These are phyloP conservation scores for Bothriochloa decipiens DNA, from an alignment of 176 grass and related monocot genomes.

Conservation along the genomic window DNA sequence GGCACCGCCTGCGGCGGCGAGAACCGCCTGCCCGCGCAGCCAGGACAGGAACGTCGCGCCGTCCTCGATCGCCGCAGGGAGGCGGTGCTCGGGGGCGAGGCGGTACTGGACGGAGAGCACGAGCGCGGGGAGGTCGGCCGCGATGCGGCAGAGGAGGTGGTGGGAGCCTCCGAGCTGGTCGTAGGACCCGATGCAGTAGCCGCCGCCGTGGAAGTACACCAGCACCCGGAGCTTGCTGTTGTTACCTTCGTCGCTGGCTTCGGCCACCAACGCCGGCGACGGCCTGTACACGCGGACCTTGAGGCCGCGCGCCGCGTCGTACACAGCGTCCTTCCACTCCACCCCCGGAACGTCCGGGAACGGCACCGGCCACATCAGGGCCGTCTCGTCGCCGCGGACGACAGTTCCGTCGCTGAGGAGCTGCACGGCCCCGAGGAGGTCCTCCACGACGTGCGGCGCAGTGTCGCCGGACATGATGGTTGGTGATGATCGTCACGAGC, in stretches of 20 bases:
- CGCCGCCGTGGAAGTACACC: conserved; percentile 45
- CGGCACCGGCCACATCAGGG: not conserved
- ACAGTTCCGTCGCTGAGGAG: conserved; percentile 47
- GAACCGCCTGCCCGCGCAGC: conserved; percentile 21
- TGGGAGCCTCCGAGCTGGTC: not conserved
- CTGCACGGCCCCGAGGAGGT: conserved; percentile 24
- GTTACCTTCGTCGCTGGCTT: not conserved
- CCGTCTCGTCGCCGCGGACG: conserved; percentile 32
- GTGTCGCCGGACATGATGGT: conserved; percentile 25
- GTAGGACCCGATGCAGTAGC: conserved; percentile 31
- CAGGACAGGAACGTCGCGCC: conserved; percentile 42
- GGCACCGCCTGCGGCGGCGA: not conserved
- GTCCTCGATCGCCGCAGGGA: conserved; percentile 69
- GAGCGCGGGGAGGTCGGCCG: conserved; percentile 34
- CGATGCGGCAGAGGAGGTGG: not conserved
- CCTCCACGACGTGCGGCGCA: conserved; percentile 41
- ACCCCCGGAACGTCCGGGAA: conserved; percentile 27
- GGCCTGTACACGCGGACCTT: conserved; percentile 32
- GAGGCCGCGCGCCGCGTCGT: conserved; percentile 37
- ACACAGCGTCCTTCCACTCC: conserved; percentile 39
- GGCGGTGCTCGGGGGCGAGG: conserved; percentile 62
- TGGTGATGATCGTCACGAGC: not conserved
- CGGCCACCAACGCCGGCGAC: not conserved
- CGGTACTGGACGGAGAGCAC: conserved; percentile 64
- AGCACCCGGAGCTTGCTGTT: not conserved